Conservation (phyloP, 768 basidiomycete genomes). For the Russula abietina region DNA sequence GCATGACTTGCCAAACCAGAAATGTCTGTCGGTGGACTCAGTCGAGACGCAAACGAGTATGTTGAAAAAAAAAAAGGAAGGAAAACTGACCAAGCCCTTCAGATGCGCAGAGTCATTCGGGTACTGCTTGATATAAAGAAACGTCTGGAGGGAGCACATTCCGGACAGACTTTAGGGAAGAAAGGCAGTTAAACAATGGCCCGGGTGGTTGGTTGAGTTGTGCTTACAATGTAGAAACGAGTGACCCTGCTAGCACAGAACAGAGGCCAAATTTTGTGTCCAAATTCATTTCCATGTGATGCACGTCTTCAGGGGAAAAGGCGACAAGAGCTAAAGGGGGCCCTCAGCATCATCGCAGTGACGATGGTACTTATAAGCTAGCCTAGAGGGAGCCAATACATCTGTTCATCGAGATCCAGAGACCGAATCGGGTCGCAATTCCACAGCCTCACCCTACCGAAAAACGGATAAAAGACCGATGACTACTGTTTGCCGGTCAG, state of each 20-base stretch:
- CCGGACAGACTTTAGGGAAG: slow-evolving; percentile 11
- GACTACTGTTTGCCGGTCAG: background rate
- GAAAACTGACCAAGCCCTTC: slow-evolving; percentile 15
- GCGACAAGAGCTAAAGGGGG: background rate
- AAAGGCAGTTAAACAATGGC: background rate
- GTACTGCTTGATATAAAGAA: slow-evolving; percentile 15
- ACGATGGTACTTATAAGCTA: background rate
- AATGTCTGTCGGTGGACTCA: background rate
- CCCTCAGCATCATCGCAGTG: background rate
- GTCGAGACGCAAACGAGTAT: background rate
- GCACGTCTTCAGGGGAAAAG: background rate
- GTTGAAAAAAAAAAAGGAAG: background rate
- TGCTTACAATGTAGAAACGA: slow-evolving; percentile 14
- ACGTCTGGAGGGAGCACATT: slow-evolving; percentile 1
- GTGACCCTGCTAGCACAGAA: slow-evolving; percentile 5
- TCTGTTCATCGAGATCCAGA: background rate
- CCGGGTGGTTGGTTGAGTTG: background rate
- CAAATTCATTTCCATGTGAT: background rate
- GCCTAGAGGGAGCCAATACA: background rate
- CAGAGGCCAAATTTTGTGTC: slow-evolving; percentile 21
- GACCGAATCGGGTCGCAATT: background rate
- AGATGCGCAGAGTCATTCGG: background rate
- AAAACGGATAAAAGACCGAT: background rate
- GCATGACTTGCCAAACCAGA: slow-evolving; percentile 15
- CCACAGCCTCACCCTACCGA: background rate